Evolutionary conservation across 768 basidiomycete genomes (phyloP).

Genomic region (Boletus patriciae): DNA sequence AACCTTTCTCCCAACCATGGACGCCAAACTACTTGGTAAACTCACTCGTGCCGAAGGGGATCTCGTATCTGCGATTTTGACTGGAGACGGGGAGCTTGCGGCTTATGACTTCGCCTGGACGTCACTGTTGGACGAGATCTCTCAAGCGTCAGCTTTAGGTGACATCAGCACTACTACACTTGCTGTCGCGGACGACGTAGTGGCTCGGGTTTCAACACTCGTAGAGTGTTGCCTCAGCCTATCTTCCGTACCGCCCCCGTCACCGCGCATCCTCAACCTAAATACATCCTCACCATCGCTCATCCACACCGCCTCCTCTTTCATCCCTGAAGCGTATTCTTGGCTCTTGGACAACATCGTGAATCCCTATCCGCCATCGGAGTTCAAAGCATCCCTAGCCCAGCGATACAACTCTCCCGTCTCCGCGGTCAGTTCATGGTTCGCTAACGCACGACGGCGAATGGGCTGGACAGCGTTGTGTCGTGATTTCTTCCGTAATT

Average conservation of each 20-base stretch:
- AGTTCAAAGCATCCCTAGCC: slow-evolving; percentile 32
- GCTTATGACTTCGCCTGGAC: not conserved
- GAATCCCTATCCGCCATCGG: slow-evolving; percentile 48
- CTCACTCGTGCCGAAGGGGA: not conserved
- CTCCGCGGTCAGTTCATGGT: slow-evolving; percentile 47
- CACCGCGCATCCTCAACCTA: not conserved
- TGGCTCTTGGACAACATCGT: slow-evolving; percentile 50
- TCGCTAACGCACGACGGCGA: slow-evolving; percentile 43
- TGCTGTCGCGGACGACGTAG: not conserved
- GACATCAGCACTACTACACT: not conserved
- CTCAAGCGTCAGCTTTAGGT: not conserved
- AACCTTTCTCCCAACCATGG: not conserved
- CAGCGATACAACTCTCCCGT: slow-evolving; percentile 15
- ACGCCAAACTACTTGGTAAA: not conserved
- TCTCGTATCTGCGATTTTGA: not conserved
- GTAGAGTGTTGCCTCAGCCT: not conserved
- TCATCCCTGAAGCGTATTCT: slow-evolving; percentile 28
- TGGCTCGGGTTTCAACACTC: not conserved
- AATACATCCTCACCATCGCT: not conserved
- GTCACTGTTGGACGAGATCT: not conserved
- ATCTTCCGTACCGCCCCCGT: not conserved
- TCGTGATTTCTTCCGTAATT: slow-evolving; percentile 21
- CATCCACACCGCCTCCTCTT: not conserved
- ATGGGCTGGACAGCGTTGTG: slow-evolving; percentile 52
- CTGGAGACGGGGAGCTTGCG: not conserved